phyloP scores from a whole-genome alignment of 2,329 filamentous ascomycete genomes.

The Pyrenophora seminiperda region DNA sequence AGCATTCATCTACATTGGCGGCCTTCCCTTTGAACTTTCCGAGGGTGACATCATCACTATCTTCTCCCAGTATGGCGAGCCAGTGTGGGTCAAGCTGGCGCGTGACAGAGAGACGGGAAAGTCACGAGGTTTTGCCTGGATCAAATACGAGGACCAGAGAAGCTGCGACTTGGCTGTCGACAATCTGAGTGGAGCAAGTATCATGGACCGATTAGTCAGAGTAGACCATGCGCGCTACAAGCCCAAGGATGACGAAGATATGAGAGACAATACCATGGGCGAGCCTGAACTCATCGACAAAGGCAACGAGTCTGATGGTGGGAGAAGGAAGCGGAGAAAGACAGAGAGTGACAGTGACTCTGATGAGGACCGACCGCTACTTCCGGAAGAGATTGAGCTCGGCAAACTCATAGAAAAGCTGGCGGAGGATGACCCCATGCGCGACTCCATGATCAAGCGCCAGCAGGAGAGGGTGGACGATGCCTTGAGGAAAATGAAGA shows the following conservation, averaged over 20 bases:
- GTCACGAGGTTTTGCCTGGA: slow-evolving; percentile 90
- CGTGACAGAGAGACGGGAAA: slow-evolving; percentile 97
- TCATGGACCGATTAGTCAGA: slow-evolving; percentile 77
- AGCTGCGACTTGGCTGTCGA: slow-evolving; percentile 96
- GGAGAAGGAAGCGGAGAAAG: slow-evolving; percentile 54
- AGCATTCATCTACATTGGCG: slow-evolving; percentile 94
- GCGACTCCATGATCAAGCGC: slow-evolving; percentile 83
- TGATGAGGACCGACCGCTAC: slow-evolving; percentile 62
- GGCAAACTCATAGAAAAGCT: slow-evolving; percentile 75
- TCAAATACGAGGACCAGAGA: slow-evolving; percentile 98
- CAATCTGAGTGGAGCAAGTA: slow-evolving; percentile 85
- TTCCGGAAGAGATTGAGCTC: slow-evolving; percentile 83
- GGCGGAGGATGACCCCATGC: slow-evolving; percentile 98
- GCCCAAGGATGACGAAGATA: slow-evolving; percentile 73
- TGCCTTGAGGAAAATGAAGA: slow-evolving; percentile 64
- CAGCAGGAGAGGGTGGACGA: slow-evolving; percentile 86
- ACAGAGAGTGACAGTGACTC: slow-evolving; percentile 50
- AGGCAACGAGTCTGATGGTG: slow-evolving; percentile 51
- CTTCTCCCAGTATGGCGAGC: slow-evolving; percentile 96
- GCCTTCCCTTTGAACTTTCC: slow-evolving; percentile 86
- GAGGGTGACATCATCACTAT: slow-evolving; percentile 96
- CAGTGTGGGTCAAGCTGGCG: slow-evolving; percentile 86
- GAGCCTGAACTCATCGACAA: slow-evolving; percentile 47
- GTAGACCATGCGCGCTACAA: slow-evolving; percentile 97
- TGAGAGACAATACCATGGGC: slow-evolving; percentile 66